A percentile compares a stretch with the other conserved stretches of the same genome.
Conservation (phyloP, 139 green algal species). For the Chlamydomonas eustigma region DNA sequence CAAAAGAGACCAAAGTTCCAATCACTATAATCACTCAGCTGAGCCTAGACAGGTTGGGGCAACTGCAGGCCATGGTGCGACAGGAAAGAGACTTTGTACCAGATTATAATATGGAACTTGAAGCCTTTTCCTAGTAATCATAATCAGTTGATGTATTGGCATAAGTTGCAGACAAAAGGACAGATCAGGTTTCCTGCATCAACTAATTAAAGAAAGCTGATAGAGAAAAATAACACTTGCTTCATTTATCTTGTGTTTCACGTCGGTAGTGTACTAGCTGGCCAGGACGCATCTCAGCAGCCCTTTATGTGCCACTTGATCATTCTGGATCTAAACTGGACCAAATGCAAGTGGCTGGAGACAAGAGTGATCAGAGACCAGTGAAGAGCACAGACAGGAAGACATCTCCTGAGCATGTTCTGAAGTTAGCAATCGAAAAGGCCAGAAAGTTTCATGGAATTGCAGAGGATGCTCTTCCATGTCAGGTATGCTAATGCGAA, state of each 20-base stretch:
- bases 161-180: too few relatives aligned
- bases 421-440: neutral
- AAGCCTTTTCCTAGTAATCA: too few relatives aligned
- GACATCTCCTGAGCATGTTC: neutral
- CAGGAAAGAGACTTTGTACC: too few relatives aligned
- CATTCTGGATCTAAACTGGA: neutral
- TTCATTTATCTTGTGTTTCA: too few relatives aligned
- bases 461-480: neutral
- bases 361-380: neutral
- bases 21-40: slow-evolving; percentile 10
- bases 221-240: too few relatives aligned
- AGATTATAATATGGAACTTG: too few relatives aligned
- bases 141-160: too few relatives aligned
- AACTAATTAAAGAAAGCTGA: too few relatives aligned
- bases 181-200: too few relatives aligned
- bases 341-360: neutral
- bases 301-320: neutral
- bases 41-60: neutral
- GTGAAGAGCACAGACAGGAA: neutral
- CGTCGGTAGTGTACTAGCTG: slow-evolving; percentile 4
- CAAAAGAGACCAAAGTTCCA: neutral
- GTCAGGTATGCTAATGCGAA: neutral
- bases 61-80: neutral
- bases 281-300: slow-evolving; percentile 2
- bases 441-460: neutral